Evolutionary conservation across 176 grass and related monocot genomes (phyloP), one percentile per base, ranked within the genome.

Genomic region (Rhynchospora breviuscula): DNA sequence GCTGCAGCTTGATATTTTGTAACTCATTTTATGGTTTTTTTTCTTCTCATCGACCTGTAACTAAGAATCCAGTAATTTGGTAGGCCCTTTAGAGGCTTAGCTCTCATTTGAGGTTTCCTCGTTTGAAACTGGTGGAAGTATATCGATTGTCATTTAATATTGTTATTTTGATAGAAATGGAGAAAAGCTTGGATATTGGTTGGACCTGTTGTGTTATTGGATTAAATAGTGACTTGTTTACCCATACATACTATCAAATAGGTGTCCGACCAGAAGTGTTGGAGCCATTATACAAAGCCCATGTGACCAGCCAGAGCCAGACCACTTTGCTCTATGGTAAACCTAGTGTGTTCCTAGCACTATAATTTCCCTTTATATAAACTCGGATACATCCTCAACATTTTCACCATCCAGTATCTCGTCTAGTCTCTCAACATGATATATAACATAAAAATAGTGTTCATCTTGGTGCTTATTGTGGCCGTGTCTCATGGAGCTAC

Each of bases 321-420:
- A 51, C 21, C 71, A 53, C 71, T 76, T 76, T 76, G 46, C 15
- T 51, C 44, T 49, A 48, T 49, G 46, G 44, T 74, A 74, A 40
- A 74, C 10, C 19, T 0, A 48, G n/a, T 8, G 69, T 73, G 69
- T 49, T 72, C 17, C 10, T 22, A 21, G 70, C 46, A 74, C 47
- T 74, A 52, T 10, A 45, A 61, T 46, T 29, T 69, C 19, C 47
- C 15, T 84, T 65, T 59, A 84, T 74, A 74, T 74, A 73, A 84
- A 73, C 82, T 44, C 43, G 9, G 52, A 57, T 8, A 15, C 21
- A 26, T 84, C 82, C 19, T 47, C 45, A 3, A 22, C 63, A 56
- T 68, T 84, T 35, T 44, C 59, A 59, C 40, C 60, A 63, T 67
- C 10, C 14, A 83, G 5, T 66, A 65, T 22, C 15, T 47, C 15